These are phyloP conservation scores for Fusarium sacchari DNA, from an alignment of 2,329 filamentous ascomycete genomes.

Conservation along the genomic window DNA sequence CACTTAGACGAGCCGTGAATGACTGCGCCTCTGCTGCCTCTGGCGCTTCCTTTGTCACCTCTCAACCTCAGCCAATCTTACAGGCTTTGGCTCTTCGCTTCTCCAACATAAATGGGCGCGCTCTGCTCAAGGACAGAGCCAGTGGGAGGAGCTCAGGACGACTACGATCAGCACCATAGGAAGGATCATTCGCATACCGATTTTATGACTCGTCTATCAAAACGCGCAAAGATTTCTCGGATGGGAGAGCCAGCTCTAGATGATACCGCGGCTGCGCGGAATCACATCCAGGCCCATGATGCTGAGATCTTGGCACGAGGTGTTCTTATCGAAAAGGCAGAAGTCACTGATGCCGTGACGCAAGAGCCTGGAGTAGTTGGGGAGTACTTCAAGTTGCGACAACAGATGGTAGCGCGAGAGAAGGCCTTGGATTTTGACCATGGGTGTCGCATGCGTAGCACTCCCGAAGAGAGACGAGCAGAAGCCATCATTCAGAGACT, in stretches of 20 bases:
- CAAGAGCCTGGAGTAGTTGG: slow-evolving; percentile 17
- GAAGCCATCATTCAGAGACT: slow-evolving; percentile 54
- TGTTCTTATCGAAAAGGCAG: not conserved
- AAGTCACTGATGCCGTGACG: not conserved
- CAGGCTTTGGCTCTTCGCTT: not conserved
- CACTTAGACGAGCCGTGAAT: not conserved
- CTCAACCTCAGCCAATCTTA: not conserved
- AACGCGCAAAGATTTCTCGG: slow-evolving; percentile 11
- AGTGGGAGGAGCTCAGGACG: slow-evolving; percentile 21
- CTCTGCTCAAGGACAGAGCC: slow-evolving; percentile 41
- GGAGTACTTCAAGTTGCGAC: slow-evolving; percentile 48
- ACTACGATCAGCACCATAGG: slow-evolving; percentile 11
- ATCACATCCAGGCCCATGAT: slow-evolving; percentile 43
- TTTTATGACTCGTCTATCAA: slow-evolving; percentile 25
- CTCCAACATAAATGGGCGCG: slow-evolving; percentile 41
- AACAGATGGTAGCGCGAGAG: slow-evolving; percentile 47
- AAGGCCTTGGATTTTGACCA: slow-evolving; percentile 54
- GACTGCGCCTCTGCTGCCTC: slow-evolving; percentile 20
- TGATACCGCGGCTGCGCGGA: slow-evolving; percentile 38
- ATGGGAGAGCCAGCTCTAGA: not conserved
- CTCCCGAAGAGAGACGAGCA: slow-evolving; percentile 50
- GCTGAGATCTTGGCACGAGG: slow-evolving; percentile 29
- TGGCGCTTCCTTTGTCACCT: slow-evolving; percentile 9
- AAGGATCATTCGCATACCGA: slow-evolving; percentile 3
- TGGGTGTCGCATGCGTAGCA: slow-evolving; percentile 46